Base-by-base conservation (phyloP, 1,284 basidiomycete genomes). In the Vanrija humicola region DNA sequence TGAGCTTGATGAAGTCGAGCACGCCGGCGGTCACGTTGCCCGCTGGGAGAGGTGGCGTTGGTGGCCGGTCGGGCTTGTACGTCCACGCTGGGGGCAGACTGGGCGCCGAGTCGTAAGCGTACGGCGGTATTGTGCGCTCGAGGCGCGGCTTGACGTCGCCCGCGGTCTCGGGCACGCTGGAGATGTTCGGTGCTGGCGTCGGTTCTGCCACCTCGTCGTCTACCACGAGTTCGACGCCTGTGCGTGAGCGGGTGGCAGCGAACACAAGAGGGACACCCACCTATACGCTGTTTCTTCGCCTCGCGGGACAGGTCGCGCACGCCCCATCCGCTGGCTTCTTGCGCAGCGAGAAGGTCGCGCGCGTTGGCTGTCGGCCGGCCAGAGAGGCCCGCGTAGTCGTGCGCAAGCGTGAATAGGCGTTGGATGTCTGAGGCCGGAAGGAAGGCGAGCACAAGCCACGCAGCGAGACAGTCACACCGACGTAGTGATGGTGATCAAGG, bases 1-100 rank as follows among this genome's bases (percentile, higher is more conserved):
- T 75, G 15, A 68, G 53, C 52, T 75, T 75, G 56, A 75, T 71
- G 50, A 75, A 75, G 48, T 73, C 68, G 39, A 75, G 62, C 48
- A 69, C 60, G 6, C 64, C 64, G 3, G 67, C 59, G 1, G 71
- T 68, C 47, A 74, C 66, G 34, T 65, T 59, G 15, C 51, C 51
- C 5, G 56, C 9, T 5, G 50, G 43, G 5, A 46, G 44, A 0
- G 50, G 46, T n/a, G 56, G 56, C 10, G 56, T 48, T 3, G 44
- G 48, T 19, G 43, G 38, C 28, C 43, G 19, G 38, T 62, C 54
- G 6, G 55, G 50, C 21, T 56, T 52, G 50, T 66, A 70, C n/a
- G 69, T 74, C 68, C 70, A 73, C 48, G 61, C 65, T 3, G 59
- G 55, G 10, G 72, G 72, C 14, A 73, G 50, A 3, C 54, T 43